Percentiles rank a stretch among this genome's conserved stretches.
phyloP scores from a whole-genome alignment of 2,329 filamentous ascomycete species.

The Ophiostoma tasmaniense region DNA sequence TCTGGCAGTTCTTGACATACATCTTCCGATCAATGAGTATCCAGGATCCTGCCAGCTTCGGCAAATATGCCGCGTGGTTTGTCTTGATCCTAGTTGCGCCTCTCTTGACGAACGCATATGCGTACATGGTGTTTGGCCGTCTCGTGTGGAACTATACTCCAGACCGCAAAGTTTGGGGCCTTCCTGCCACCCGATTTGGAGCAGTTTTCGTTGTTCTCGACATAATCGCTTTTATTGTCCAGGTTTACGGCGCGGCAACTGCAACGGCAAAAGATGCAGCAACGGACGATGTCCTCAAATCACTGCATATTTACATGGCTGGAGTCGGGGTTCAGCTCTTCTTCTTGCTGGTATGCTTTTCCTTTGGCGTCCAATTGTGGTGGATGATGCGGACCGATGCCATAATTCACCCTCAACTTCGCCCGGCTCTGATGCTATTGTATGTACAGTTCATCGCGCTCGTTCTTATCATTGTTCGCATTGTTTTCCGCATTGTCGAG shows the following conservation, averaged over 20 bases:
- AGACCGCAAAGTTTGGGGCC: slow-evolving; percentile 23
- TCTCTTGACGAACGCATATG: slow-evolving; percentile 38
- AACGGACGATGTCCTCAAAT: neutral
- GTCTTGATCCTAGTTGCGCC: slow-evolving; percentile 22
- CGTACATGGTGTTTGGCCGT: slow-evolving; percentile 37
- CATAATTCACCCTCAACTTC: neutral
- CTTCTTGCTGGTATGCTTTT: neutral
- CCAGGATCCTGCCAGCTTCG: neutral
- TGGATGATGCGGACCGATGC: neutral
- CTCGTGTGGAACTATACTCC: slow-evolving; percentile 34
- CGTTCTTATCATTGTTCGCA: neutral
- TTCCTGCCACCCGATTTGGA: neutral
- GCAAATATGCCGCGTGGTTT: neutral
- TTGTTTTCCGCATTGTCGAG: neutral
- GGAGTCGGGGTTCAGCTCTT: neutral
- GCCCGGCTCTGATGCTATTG: neutral
- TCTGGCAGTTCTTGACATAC: neutral
- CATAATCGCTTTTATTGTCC: neutral
- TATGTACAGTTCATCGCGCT: neutral
- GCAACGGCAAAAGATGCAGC: neutral
- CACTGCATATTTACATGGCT: neutral
- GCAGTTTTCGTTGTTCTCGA: neutral
- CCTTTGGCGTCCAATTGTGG: neutral
- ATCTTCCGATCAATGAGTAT: neutral
- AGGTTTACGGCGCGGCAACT: neutral